Conservation (phyloP, 176 grass and related monocot species). For the Oryza glumipatula region DNA sequence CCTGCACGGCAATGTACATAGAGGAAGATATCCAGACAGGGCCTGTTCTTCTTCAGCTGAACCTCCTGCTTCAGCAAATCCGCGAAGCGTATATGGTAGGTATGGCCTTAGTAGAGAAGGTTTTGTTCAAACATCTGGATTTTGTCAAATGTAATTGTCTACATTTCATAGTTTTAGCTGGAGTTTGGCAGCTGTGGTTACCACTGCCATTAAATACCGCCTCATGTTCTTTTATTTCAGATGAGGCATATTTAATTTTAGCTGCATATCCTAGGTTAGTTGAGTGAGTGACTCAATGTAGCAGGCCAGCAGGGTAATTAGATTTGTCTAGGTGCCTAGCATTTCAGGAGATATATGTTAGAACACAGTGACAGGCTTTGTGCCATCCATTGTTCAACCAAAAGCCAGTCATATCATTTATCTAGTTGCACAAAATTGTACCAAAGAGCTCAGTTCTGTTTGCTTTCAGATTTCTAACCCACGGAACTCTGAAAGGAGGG, state of each 20-base stretch:
- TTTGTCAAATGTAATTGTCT: constrained; percentile 78
- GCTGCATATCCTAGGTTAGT: constrained; percentile 56
- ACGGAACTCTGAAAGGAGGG: not conserved
- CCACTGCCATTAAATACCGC: constrained; percentile 43
- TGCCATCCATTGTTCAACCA: constrained; percentile 40
- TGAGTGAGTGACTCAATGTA: constrained; percentile 38
- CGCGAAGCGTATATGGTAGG: constrained; percentile 48
- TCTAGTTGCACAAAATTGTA: constrained; percentile 20
- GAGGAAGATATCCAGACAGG: constrained; percentile 72
- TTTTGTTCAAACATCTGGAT: constrained; percentile 89
- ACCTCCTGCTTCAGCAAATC: constrained; percentile 35
- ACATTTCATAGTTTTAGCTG: constrained; percentile 55
- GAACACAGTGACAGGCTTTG: constrained; percentile 31
- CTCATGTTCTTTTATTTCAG: constrained; percentile 66
- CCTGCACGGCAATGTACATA: constrained; percentile 78
- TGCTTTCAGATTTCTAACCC: not conserved
- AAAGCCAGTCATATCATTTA: constrained; percentile 42
- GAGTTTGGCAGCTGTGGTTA: constrained; percentile 42
- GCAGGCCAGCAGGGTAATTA: constrained; percentile 48
- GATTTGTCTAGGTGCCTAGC: constrained; percentile 60
- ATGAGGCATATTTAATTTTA: constrained; percentile 63
- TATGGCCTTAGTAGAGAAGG: constrained; percentile 57
- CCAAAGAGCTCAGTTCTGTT: not conserved
- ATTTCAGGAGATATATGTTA: constrained; percentile 41
- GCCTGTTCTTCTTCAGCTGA: constrained; percentile 47